A percentile compares a stretch with the other conserved stretches of the same genome.
phyloP scores from a whole-genome alignment of 768 basidiomycete genomes.

The Mycena maculata region DNA sequence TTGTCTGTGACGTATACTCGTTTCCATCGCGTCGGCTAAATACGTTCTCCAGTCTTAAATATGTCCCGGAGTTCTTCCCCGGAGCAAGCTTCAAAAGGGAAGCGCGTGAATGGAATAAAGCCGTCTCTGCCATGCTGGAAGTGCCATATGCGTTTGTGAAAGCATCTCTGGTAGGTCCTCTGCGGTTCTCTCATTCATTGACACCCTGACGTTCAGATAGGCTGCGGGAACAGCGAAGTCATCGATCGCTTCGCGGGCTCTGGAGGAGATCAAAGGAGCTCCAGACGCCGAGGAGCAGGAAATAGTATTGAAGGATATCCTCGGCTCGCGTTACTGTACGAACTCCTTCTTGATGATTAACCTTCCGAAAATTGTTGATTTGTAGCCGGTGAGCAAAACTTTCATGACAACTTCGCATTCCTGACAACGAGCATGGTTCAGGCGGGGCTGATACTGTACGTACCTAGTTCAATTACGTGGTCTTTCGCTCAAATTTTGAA shows the following conservation, averaged over 20 bases:
- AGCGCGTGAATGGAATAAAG: conserved; percentile 44
- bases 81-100: conserved; percentile 52
- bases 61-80: conserved; percentile 54
- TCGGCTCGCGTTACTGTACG: conserved; percentile 5
- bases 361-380: neutral
- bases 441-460: conserved; percentile 25
- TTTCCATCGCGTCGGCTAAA: neutral
- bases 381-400: conserved; percentile 10
- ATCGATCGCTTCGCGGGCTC: conserved; percentile 4
- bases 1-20: neutral
- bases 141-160: conserved; percentile 11
- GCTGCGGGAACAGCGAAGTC: conserved; percentile 8
- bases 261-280: neutral
- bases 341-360: neutral
- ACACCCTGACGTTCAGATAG: neutral
- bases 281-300: neutral
- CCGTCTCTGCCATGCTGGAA: conserved; percentile 28
- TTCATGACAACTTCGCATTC: neutral
- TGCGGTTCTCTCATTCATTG: neutral
- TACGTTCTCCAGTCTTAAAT: conserved; percentile 19
- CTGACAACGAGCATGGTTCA: conserved; percentile 13
- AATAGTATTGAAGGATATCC: neutral
- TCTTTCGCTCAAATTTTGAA: neutral
- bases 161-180: neutral
- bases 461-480: neutral